Evolutionary conservation across 306 rosid species (phyloP), one percentile per base, ranked within the genome.

Genomic region (Lathyrus oleraceus): DNA sequence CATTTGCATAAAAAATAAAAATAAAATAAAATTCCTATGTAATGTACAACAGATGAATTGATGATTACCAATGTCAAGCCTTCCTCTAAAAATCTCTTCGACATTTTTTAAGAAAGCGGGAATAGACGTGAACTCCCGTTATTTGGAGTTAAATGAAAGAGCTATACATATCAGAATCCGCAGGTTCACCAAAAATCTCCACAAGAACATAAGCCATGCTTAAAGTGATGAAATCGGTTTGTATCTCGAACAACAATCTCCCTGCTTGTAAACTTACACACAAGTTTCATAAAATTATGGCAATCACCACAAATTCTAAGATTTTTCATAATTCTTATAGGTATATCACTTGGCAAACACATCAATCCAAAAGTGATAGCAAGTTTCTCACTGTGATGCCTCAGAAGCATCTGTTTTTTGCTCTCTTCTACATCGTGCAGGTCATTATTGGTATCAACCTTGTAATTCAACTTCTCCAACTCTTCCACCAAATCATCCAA

Each of bases 221-320:
- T 71, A 66, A 94, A 94, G 81, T 81, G 94, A 69, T 88, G 98
- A 83, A 90, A 93, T 42, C 88, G 79, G 72, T 82, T 84, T n/a
- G 84, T 84, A 58, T 90, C 97, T 61, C 96, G 84, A n/a, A 93
- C 88, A 74, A 93, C 68, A 71, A 93, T 89, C 72, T 78, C 86
- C 78, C 90, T 76, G 60, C 72, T 71, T 3, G 77, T 71, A 39
- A 73, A 79, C 70, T 76, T 75, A 38, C 90, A 90, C 2, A 75
- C 17, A 67, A 85, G 69, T 85, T 94, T 90, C 96, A 94, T 84
- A 74, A 90, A 94, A 19, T 81, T 78, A 70, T 94, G 96, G 77
- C 97, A 90, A 73, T 94, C 97, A 70, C 88, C 96, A 80, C 98
- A 93, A 40, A 90, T 93, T 75, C 97, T 90, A 58, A 90, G 91